A percentile compares a stretch with the other conserved stretches of the same genome.
Evolutionary conservation across 805 yeast species (phyloP).

Genomic region (Candida koratica): DNA sequence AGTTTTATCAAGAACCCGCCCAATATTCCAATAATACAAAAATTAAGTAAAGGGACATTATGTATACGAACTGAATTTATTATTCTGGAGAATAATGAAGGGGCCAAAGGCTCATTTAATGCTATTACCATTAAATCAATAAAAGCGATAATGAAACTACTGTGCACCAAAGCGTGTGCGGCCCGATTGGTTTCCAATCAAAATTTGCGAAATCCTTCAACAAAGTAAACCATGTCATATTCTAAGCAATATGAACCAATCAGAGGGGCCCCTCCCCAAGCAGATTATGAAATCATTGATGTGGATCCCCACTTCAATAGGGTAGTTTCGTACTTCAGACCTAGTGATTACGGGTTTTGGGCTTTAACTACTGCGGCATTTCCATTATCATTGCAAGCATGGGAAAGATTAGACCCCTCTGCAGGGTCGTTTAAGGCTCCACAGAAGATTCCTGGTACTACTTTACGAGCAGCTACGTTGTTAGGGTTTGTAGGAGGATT

Average conservation of each 20-base stretch:
- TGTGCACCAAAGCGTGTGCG: too few species aligned
- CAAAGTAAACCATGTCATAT: slow-evolving; percentile 31
- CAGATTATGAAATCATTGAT: slow-evolving; percentile 57
- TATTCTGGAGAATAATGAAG: slow-evolving; percentile 17
- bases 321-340: slow-evolving; percentile 70
- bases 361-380: slow-evolving; percentile 39
- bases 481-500: slow-evolving; percentile 75
- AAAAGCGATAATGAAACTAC: too few species aligned
- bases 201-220: slow-evolving; percentile 23
- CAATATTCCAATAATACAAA: slow-evolving; percentile 47
- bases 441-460: slow-evolving; percentile 50
- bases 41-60: slow-evolving; percentile 55
- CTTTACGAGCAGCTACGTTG: slow-evolving; percentile 55
- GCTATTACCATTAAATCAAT: slow-evolving; percentile 3
- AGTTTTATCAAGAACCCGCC: slow-evolving; percentile 48
- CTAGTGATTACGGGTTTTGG: slow-evolving; percentile 56
- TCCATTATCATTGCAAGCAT: slow-evolving; percentile 38
- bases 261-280: slow-evolving; percentile 33
- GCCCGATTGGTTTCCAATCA: slow-evolving; percentile 29
- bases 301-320: slow-evolving; percentile 72
- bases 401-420: slow-evolving; percentile 43
- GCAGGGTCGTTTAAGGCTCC: slow-evolving; percentile 42
- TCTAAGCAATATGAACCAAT: slow-evolving; percentile 37
- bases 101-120: neutral
- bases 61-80: slow-evolving; percentile 36